These are phyloP conservation scores for Rossbeevera mucosa DNA, from an alignment of 768 basidiomycete species.

Conservation along the genomic window DNA sequence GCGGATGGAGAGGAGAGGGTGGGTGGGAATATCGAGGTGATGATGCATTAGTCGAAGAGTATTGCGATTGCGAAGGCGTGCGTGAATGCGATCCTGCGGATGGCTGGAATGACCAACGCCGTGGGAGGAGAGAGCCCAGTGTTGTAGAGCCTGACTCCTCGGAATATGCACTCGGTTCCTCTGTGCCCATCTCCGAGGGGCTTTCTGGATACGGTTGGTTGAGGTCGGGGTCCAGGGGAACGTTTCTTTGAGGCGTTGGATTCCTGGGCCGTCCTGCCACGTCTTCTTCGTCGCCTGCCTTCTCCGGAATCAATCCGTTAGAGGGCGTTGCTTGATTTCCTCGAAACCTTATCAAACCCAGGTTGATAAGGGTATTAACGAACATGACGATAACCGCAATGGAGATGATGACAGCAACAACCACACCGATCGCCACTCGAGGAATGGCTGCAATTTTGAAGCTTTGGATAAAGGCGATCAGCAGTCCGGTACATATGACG, in stretches of 20 bases:
- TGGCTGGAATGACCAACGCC: slow-evolving; percentile 31
- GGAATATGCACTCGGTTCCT: slow-evolving; percentile 26
- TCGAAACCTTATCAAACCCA: slow-evolving; percentile 29
- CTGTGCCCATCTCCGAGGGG: slow-evolving; percentile 20
- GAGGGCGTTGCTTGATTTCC: slow-evolving; percentile 10
- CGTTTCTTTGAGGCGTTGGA: slow-evolving; percentile 48
- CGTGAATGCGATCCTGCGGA: slow-evolving; percentile 29
- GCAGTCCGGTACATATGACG: slow-evolving; percentile 61
- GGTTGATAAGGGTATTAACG: slow-evolving; percentile 57
- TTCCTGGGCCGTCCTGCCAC: slow-evolving; percentile 40
- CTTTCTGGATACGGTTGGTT: slow-evolving; percentile 44
- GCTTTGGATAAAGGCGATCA: slow-evolving; percentile 72
- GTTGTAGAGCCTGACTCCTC: slow-evolving; percentile 35
- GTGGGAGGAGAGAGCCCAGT: slow-evolving; percentile 31
- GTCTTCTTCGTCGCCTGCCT: slow-evolving; percentile 21
- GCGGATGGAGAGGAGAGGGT: slow-evolving; percentile 28
- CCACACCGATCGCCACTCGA: slow-evolving; percentile 74
- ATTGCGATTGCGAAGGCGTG: slow-evolving; percentile 30
- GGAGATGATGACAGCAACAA: slow-evolving; percentile 68
- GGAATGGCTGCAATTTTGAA: slow-evolving; percentile 69
- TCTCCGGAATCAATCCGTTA: slow-evolving; percentile 27
- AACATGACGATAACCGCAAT: slow-evolving; percentile 66
- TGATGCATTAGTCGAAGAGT: slow-evolving; percentile 27
- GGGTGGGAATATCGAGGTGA: slow-evolving; percentile 30
- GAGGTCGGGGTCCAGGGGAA: slow-evolving; percentile 37